A percentile compares a stretch with the other conserved stretches of the same genome.
phyloP scores from a whole-genome alignment of 805 yeast species.

The Pichia insulana region DNA sequence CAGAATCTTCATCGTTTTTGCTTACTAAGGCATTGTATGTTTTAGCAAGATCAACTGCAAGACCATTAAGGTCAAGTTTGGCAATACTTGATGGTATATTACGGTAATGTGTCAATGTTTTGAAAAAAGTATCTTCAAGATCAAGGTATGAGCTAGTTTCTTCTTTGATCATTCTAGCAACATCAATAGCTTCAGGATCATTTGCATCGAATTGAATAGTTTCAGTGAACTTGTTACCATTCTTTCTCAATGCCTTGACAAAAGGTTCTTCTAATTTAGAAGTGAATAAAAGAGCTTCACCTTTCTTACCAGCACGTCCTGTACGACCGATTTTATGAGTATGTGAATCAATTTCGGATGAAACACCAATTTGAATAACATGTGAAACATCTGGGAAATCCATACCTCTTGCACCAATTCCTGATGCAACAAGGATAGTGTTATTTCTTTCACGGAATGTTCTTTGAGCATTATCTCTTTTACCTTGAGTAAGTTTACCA shows the following conservation, averaged over 20 bases:
- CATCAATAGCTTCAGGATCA: conserved; percentile 28
- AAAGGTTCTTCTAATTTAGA: conserved; percentile 51
- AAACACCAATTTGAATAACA: conserved; percentile 78
- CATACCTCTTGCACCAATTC: conserved; percentile 95
- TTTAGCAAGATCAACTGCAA: conserved; percentile 28
- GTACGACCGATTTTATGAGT: conserved; percentile 95
- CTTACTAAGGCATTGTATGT: conserved; percentile 23
- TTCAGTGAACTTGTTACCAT: conserved; percentile 47
- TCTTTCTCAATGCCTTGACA: conserved; percentile 39
- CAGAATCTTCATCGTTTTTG: conserved; percentile 6
- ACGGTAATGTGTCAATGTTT: conserved; percentile 13
- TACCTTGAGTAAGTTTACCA: conserved; percentile 65
- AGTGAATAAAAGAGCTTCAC: conserved; percentile 57
- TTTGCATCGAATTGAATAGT: conserved; percentile 31
- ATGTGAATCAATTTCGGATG: conserved; percentile 66
- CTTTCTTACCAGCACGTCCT: conserved; percentile 82
- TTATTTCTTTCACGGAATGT: conserved; percentile 27
- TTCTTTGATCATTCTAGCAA: conserved; percentile 23
- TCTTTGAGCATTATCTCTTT: conserved; percentile 35
- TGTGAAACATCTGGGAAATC: conserved; percentile 85
- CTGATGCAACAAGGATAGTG: conserved; percentile 73
- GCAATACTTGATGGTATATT: conserved; percentile 21
- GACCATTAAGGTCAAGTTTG: conserved; percentile 24
- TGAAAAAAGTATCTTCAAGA: conserved; percentile 12
- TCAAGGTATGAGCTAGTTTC: conserved; percentile 11